Conservation (phyloP, 148 eudicot genomes). For the Fallopia convolvulus region DNA sequence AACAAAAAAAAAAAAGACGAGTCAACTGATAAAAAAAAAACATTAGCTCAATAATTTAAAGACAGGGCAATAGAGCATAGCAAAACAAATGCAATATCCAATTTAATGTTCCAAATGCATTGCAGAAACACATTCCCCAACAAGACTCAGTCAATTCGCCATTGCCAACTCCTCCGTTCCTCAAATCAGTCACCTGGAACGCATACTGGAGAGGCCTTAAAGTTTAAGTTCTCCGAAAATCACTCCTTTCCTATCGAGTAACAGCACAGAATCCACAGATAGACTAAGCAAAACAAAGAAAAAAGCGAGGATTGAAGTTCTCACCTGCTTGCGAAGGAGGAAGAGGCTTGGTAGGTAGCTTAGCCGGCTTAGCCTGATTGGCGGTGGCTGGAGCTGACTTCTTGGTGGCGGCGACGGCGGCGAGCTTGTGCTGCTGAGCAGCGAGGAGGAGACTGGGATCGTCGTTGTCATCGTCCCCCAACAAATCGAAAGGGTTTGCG, state of each 20-base stretch:
- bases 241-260: not conserved
- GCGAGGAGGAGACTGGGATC: conserved; percentile 41
- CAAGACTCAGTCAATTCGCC: not conserved
- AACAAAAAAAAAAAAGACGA: not conserved
- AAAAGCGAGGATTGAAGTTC: not conserved
- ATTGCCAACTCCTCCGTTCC: not conserved
- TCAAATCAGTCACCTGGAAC: not conserved
- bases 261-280: not conserved
- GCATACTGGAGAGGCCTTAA: not conserved
- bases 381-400: conserved; percentile 19
- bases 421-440: conserved; percentile 27
- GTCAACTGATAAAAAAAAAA: not conserved
- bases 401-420: conserved; percentile 21
- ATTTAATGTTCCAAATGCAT: not conserved
- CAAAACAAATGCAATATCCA: not conserved
- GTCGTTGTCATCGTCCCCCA: conserved; percentile 49
- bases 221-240: not conserved
- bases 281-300: not conserved
- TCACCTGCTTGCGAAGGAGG: conserved; percentile 56
- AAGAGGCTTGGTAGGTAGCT: conserved; percentile 45
- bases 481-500: conserved; percentile 47
- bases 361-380: conserved; percentile 25
- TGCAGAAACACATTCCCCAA: not conserved
- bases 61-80: not conserved
- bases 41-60: not conserved